Base-by-base conservation (phyloP, 1,139 yeast species). In the Kodamaea plutei region DNA sequence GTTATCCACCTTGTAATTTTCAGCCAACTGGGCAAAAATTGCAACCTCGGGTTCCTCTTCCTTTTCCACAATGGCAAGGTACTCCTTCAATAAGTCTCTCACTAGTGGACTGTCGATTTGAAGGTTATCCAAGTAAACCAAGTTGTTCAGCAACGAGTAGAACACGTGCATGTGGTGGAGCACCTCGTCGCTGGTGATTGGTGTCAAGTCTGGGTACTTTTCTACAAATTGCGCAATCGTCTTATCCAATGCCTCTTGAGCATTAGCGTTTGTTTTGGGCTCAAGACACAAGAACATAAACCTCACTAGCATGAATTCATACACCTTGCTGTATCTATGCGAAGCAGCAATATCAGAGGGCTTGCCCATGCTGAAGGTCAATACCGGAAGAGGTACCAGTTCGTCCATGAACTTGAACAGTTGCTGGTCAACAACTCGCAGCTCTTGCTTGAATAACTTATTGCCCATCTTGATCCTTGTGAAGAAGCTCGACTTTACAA, bases 41-140 rank as follows among this genome's bases (percentile, higher is more conserved):
- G 23, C 18, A 5, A 20, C 20, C 19, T 32, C 23, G 16, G 37
- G 15, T 2, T 33, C 27, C 9, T 30, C 25, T 9, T 18, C 25
- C 12, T 17, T 18, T 5, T 27, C 28, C 20, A 14, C 16, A 14
- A 15, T 12, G 16, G 16, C 14, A 7, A 30, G 17, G 36, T 50
- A 58, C 8, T 40, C 35, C 2, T 37, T 34, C 33, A 58, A 52
- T 31, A 64, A 41, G 3, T 41, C 31, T 20, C 50, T 46, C 2
- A 62, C 61, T 8, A 41, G 36, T 2, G 40, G 40, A 33, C 62
- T 46, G 15, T 52, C 56, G 23, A 59, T 50, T 23, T 48, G 40
- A 29, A 64, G 41, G 22, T 61, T 63, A 31, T 60, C 64, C 37
- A 58, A 46, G 31, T 45, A 52, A 8, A 53, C 48, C n/a, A 51